These are phyloP conservation scores for Entomortierella chlamydospora DNA, from an alignment of 192 early-diverging fungal species.

Conservation along the genomic window DNA sequence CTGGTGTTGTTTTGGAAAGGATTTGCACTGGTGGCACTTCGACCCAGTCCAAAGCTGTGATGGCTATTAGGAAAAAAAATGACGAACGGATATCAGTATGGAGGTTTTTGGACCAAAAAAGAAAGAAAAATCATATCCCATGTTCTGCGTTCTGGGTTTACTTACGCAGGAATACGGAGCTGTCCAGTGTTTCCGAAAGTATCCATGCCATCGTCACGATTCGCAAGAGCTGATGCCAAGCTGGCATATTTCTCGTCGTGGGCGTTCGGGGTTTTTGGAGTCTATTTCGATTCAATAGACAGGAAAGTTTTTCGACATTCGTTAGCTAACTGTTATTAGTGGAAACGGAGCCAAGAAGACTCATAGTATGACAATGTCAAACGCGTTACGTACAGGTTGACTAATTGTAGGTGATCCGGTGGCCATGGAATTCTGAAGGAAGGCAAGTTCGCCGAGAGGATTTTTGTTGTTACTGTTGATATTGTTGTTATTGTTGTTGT, in stretches of 20 bases:
- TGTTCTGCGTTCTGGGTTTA: neutral
- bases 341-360: too few species aligned
- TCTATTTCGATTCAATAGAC: neutral
- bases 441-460: constrained; percentile 34
- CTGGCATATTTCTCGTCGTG: constrained; percentile 45
- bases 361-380: too few species aligned
- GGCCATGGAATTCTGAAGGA: constrained; percentile 30
- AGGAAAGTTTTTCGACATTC: too few species aligned
- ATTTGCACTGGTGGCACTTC: constrained; percentile 24
- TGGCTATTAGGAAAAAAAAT: constrained; percentile 11
- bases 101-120: too few species aligned
- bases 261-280: constrained; percentile 19
- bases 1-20: constrained; percentile 40
- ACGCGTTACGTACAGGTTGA: constrained; percentile 19
- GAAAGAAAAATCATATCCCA: neutral
- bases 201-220: constrained; percentile 64
- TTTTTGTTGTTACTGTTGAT: constrained; percentile 32
- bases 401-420: constrained; percentile 14
- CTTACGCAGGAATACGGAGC: constrained; percentile 55
- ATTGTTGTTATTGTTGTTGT: constrained; percentile 34
- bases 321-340: too few species aligned
- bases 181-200: constrained; percentile 58
- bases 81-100: neutral
- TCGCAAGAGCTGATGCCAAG: constrained; percentile 38
- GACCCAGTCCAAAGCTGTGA: constrained; percentile 35